Percentiles rank a stretch among this genome's conserved stretches.
These are phyloP conservation scores for Ceratobasidium sp. DNA, from an alignment of 1,284 basidiomycete genomes.

Conservation along the genomic window DNA sequence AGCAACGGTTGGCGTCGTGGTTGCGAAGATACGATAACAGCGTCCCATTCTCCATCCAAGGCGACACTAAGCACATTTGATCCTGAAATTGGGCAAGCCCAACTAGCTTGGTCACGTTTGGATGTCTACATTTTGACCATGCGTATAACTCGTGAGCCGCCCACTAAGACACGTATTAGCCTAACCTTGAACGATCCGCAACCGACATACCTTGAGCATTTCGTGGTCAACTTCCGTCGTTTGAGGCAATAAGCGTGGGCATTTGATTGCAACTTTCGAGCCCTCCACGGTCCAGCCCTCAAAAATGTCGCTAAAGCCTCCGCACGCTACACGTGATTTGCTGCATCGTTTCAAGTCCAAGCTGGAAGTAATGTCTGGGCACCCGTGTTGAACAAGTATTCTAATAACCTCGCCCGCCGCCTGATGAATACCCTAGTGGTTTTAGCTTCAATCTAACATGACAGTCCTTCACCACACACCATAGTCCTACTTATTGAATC, in stretches of 20 bases:
- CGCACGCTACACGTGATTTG: background rate
- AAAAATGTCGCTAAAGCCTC: slow-evolving; percentile 21
- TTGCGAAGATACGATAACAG: background rate
- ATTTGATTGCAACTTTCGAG: too few relatives aligned
- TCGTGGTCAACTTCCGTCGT: too few relatives aligned
- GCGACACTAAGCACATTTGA: slow-evolving; percentile 3
- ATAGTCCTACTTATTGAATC: too few relatives aligned
- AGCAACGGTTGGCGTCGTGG: background rate
- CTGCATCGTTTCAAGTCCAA: slow-evolving; percentile 13
- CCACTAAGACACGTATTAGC: background rate
- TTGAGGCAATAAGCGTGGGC: too few relatives aligned
- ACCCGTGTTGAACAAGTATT: slow-evolving; percentile 3
- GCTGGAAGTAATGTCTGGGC: slow-evolving; percentile 3
- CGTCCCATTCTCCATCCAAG: slow-evolving; percentile 12
- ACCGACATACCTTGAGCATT: background rate
- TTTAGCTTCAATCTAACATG: too few relatives aligned
- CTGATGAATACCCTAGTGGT: background rate
- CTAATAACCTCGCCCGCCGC: background rate
- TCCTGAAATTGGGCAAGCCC: background rate
- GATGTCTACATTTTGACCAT: slow-evolving; percentile 28
- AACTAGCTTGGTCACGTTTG: background rate
- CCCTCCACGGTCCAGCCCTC: too few relatives aligned
- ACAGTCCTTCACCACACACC: too few relatives aligned
- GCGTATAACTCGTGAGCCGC: background rate
- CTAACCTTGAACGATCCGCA: background rate